A percentile compares a stretch with the other conserved stretches of the same genome.
These are phyloP conservation scores for Boletellus emodensis DNA, from an alignment of 768 basidiomycete species.

Conservation along the genomic window DNA sequence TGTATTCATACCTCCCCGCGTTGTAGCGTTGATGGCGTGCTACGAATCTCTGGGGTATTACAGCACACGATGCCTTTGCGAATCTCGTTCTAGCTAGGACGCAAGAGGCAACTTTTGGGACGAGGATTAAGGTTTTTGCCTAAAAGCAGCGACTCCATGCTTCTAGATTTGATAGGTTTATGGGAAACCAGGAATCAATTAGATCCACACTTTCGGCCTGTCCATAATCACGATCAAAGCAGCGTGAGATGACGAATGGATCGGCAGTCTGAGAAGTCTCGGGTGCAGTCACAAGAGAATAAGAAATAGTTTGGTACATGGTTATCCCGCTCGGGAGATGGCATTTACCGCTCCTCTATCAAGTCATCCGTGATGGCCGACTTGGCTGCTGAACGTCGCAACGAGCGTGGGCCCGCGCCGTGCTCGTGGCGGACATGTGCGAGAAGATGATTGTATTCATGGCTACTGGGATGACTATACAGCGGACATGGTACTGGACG, in stretches of 20 bases:
- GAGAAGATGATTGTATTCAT: background rate
- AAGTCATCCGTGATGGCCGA: background rate
- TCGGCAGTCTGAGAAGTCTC: background rate
- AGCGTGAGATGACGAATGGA: background rate
- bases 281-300: background rate
- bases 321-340: background rate
- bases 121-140: conserved; percentile 29
- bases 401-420: background rate
- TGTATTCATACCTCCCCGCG: conserved; percentile 1
- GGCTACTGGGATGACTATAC: background rate
- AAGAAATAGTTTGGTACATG: background rate
- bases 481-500: background rate
- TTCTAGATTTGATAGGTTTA: conserved; percentile 22
- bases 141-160: conserved; percentile 22
- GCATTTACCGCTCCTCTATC: background rate
- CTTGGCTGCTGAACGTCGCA: background rate
- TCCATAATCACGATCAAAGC: conserved; percentile 1
- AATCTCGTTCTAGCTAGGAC: conserved; percentile 19
- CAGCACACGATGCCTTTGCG: conserved; percentile 10
- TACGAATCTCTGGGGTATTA: conserved; percentile 14
- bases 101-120: conserved; percentile 16
- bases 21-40: conserved; percentile 6
- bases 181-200: conserved; percentile 13
- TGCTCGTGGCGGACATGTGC: background rate
- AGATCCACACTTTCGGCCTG: conserved; percentile 16